phyloP scores from a whole-genome alignment of 108 stramenopile species.

The Pelagomonas calceolata region DNA sequence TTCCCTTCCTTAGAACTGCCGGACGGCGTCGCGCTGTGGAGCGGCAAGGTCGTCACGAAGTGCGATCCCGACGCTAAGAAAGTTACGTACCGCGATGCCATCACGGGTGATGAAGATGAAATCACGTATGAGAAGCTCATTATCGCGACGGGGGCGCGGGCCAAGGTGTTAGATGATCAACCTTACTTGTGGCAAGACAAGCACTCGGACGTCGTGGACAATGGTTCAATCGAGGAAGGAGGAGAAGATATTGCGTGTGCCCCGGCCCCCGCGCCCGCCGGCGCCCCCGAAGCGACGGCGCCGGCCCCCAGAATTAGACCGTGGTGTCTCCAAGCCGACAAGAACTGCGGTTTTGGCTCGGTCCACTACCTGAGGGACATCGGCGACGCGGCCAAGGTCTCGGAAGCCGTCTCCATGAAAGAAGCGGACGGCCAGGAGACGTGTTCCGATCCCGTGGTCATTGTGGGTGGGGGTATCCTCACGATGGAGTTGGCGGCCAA shows the following conservation, averaged over 20 bases:
- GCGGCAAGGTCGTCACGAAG: too few relatives aligned
- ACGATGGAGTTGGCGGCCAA: constrained; percentile 25
- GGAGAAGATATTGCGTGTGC: not conserved
- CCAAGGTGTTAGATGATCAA: not conserved
- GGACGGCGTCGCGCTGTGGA: too few relatives aligned
- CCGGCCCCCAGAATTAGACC: not conserved
- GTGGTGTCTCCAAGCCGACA: too few relatives aligned
- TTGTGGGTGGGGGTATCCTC: constrained; percentile 31
- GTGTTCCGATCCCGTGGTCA: constrained; percentile 22
- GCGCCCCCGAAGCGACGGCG: not conserved
- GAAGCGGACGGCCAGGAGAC: constrained; percentile 34
- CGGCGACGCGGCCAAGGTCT: constrained; percentile 26
- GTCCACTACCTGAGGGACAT: constrained; percentile 26
- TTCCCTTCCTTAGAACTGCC: too few relatives aligned
- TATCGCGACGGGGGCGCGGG: not conserved
- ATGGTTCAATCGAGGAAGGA: too few relatives aligned
- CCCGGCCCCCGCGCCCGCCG: not conserved
- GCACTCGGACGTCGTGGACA: too few relatives aligned
- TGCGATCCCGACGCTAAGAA: too few relatives aligned
- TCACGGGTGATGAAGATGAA: not conserved
- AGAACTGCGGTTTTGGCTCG: constrained; percentile 26
- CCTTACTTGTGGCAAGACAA: not conserved
- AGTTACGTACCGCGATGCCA: too few relatives aligned
- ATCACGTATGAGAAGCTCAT: not conserved
- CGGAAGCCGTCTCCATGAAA: constrained; percentile 18